phyloP scores from a whole-genome alignment of 2,329 filamentous ascomycete genomes.

The Septoria linicola region DNA sequence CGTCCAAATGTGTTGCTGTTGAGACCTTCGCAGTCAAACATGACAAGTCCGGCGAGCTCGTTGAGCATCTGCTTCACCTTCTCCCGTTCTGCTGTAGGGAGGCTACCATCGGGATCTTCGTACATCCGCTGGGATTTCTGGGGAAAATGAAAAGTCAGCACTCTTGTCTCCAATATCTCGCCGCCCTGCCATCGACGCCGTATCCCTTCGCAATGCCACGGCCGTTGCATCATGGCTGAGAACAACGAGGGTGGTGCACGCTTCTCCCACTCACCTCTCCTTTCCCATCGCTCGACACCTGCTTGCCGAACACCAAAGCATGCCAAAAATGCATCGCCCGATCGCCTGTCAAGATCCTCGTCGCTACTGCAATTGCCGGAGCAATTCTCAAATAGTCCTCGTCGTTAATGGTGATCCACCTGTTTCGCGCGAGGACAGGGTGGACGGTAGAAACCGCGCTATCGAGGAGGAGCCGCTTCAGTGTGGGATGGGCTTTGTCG shows the following conservation, averaged over 20 bases:
- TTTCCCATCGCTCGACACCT: background rate
- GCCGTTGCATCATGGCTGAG: too few relatives aligned
- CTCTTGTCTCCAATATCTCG: too few relatives aligned
- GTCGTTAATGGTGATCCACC: background rate
- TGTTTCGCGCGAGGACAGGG: background rate
- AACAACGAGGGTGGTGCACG: too few relatives aligned
- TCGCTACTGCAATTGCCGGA: constrained; percentile 3
- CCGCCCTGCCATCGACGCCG: too few relatives aligned
- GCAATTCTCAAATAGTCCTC: background rate
- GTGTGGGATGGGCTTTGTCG: background rate
- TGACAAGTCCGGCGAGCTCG: background rate
- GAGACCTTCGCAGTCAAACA: background rate
- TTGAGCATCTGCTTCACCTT: background rate
- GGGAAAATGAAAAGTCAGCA: too few relatives aligned
- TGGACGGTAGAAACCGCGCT: background rate
- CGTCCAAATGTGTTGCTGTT: background rate
- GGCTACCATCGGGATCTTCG: too few relatives aligned
- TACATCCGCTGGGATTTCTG: too few relatives aligned
- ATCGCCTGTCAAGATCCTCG: background rate
- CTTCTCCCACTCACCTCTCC: too few relatives aligned
- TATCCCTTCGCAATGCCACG: too few relatives aligned
- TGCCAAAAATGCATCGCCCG: constrained; percentile 6
- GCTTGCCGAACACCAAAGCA: background rate
- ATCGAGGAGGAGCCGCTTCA: background rate
- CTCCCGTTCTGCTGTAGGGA: too few relatives aligned